Evolutionary conservation across 441 rosid genomes (phyloP).

Genomic region (Gossypium laxum): DNA sequence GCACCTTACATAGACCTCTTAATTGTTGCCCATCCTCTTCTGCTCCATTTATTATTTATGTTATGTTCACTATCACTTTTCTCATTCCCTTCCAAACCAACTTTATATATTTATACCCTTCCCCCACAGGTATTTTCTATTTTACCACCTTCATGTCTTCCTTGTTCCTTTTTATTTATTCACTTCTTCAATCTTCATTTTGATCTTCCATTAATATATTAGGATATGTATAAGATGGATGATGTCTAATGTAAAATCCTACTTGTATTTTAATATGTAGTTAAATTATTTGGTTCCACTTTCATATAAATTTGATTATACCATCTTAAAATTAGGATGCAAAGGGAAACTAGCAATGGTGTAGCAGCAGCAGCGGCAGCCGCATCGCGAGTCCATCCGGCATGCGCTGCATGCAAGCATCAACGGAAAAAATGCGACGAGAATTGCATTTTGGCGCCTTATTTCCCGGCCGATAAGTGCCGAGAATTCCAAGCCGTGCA

Average conservation of each 20-base stretch:
- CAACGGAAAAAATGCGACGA: slow-evolving; percentile 28
- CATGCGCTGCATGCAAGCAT: slow-evolving; percentile 37
- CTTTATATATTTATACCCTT: neutral
- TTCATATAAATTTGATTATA: neutral
- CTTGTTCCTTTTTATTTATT: neutral
- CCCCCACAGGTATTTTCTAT: neutral
- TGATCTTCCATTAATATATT: neutral
- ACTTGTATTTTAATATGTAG: neutral
- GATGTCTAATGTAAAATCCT: neutral
- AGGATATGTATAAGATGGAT: neutral
- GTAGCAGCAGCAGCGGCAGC: neutral
- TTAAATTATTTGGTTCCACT: neutral
- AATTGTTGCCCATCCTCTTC: slow-evolving; percentile 17
- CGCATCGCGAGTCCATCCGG: slow-evolving; percentile 21
- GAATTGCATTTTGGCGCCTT: slow-evolving; percentile 21
- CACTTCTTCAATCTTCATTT: neutral
- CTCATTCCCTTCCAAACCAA: slow-evolving; percentile 11
- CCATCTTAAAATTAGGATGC: neutral
- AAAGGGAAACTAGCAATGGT: neutral
- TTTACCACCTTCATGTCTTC: neutral
- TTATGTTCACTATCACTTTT: slow-evolving; percentile 24
- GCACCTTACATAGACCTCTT: slow-evolving; percentile 13
- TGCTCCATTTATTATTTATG: slow-evolving; percentile 22
- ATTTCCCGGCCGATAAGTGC: slow-evolving; percentile 20
- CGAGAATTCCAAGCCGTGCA: slow-evolving; percentile 25